Base-by-base conservation (phyloP, 495 filamentous ascomycete genomes). In the Podospora bellae-mahoneyi region DNA sequence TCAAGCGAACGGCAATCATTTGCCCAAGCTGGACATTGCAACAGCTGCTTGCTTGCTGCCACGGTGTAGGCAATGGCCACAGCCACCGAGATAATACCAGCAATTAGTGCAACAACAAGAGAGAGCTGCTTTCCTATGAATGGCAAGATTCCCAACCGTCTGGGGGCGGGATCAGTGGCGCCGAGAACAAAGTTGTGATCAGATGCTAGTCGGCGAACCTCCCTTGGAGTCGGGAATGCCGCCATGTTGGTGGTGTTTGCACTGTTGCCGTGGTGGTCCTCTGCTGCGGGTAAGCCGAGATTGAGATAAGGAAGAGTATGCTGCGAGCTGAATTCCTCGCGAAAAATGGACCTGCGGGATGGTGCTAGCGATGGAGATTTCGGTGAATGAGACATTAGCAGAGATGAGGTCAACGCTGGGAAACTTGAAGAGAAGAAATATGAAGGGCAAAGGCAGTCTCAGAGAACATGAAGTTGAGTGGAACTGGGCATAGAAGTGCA, bases 181-280 rank as follows among this genome's bases (percentile, higher is more conserved):
- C 67, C 69, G 1, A 71, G 62, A 30, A 77, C 72, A 44, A 74
- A 77, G 27, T 74, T 68, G 56, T 77, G 75, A 34, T 76, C 72
- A 0, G 75, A 74, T 4, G 75, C 75, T 44, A 76, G 68, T 5
- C 74, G 72, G 5, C 72, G 64, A 20, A 77, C 32, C 56, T 74
- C 72, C 53, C 74, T 39, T 1, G 74, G 72, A 2, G 75, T 77
- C 0, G 71, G 71, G 2, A 68, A 70, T 19, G 53, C 62, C 16
- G 56, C 30, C 73, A 72, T 19, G 16, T 19, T 73, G 64, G 58
- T 64, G 63, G 19, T 23, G 23, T 23, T 61, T 10, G 39, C 2
- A 16, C 13, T 10, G 39, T 48, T 48, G 13, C 15, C 13, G 2
- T 16, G 2, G 7, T 5, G 39, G 39, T 48, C 39, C 39, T 48